A percentile compares a stretch with the other conserved stretches of the same genome.
phyloP scores from a whole-genome alignment of 805 yeast species.

The Kregervanrija pseudodelftensis region DNA sequence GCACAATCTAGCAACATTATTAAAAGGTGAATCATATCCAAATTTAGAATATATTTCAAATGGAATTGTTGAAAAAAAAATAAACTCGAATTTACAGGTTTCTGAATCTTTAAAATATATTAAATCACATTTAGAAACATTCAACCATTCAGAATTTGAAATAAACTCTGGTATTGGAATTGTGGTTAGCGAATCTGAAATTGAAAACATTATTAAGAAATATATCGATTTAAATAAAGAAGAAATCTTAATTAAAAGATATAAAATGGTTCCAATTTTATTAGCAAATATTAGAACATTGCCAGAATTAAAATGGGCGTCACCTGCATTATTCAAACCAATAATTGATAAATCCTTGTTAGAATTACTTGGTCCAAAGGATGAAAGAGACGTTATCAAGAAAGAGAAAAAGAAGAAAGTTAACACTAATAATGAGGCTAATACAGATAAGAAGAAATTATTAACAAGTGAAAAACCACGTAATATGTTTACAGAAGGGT shows the following conservation, averaged over 20 bases:
- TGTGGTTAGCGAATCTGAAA: slow-evolving; percentile 59
- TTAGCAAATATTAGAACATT: slow-evolving; percentile 71
- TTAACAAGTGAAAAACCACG: slow-evolving; percentile 30
- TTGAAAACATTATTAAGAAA: slow-evolving; percentile 45
- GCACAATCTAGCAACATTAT: slow-evolving; percentile 69
- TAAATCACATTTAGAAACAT: slow-evolving; percentile 35
- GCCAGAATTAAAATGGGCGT: slow-evolving; percentile 84
- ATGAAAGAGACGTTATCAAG: slow-evolving; percentile 81
- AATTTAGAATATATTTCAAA: slow-evolving; percentile 46
- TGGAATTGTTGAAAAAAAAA: slow-evolving; percentile 57
- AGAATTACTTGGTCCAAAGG: slow-evolving; percentile 83
- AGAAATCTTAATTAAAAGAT: slow-evolving; percentile 65
- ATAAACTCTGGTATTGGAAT: slow-evolving; percentile 78
- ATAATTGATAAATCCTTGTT: slow-evolving; percentile 73
- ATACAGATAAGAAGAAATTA: slow-evolving; percentile 9
- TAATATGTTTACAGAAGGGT: slow-evolving; percentile 92
- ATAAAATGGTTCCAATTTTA: slow-evolving; percentile 67
- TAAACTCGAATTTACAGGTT: slow-evolving; percentile 67
- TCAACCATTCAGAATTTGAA: slow-evolving; percentile 47
- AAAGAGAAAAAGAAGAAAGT: slow-evolving; percentile 62
- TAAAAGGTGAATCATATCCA: slow-evolving; percentile 50
- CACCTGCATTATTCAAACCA: slow-evolving; percentile 81
- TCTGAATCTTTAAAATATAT: slow-evolving; percentile 75
- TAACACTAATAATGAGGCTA: not conserved
- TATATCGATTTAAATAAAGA: slow-evolving; percentile 55